Evolutionary conservation across 768 basidiomycete genomes (phyloP).

Genomic region (Mycena belliarum): DNA sequence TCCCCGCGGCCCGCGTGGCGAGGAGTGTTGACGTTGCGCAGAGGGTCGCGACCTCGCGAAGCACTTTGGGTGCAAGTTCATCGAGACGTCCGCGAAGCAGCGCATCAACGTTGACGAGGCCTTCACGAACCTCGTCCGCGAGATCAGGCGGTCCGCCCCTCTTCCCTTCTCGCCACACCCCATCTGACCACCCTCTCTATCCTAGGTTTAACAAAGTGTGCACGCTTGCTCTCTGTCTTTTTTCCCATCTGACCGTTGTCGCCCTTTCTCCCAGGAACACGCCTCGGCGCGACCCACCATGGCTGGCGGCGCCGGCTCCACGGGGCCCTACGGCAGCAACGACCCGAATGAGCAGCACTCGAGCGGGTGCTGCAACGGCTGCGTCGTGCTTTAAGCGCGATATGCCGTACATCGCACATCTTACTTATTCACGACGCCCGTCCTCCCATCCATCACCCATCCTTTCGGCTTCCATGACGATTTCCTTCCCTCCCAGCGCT

Average conservation of each 20-base stretch:
- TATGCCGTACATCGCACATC: slow-evolving; percentile 9
- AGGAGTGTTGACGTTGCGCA: slow-evolving; percentile 31
- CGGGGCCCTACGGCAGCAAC: slow-evolving; percentile 52
- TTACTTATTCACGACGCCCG: too few species aligned
- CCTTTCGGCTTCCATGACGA: too few species aligned
- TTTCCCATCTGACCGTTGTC: too few species aligned
- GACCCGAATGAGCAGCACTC: slow-evolving; percentile 55
- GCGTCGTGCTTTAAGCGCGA: slow-evolving; percentile 55
- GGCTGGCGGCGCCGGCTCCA: slow-evolving; percentile 41
- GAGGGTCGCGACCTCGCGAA: slow-evolving; percentile 98
- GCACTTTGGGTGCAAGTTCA: slow-evolving; percentile 85
- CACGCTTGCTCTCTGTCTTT: too few species aligned
- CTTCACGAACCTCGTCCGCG: slow-evolving; percentile 89
- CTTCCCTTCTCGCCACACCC: background rate
- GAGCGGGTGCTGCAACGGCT: slow-evolving; percentile 66
- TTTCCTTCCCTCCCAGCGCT: too few species aligned
- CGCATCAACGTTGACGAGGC: slow-evolving; percentile 97
- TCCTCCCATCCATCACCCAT: slow-evolving; percentile 7
- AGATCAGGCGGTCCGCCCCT: slow-evolving; percentile 74
- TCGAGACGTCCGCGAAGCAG: slow-evolving; percentile 95
- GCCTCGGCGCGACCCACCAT: slow-evolving; percentile 73
- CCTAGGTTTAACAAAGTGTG: background rate
- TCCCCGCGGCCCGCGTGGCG: background rate
- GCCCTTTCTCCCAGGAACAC: slow-evolving; percentile 54
- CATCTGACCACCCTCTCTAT: slow-evolving; percentile 7